phyloP scores from a whole-genome alignment of 768 basidiomycete genomes.

The Russula lepida region DNA sequence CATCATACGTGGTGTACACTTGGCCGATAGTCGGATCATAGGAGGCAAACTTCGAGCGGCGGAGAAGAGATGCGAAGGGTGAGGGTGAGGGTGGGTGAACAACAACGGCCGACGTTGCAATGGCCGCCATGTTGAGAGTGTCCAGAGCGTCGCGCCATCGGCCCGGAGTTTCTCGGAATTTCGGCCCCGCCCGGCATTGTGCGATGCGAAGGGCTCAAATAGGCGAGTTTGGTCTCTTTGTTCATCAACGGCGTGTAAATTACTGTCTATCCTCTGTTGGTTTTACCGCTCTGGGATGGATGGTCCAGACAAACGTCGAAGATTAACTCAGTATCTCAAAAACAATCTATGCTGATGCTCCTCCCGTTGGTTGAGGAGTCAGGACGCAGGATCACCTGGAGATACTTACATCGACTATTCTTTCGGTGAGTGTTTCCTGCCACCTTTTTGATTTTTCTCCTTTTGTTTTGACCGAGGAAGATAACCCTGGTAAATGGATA shows the following conservation, averaged over 20 bases:
- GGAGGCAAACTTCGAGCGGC: conserved; percentile 73
- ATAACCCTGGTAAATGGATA: conserved; percentile 86
- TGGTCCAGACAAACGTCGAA: conserved; percentile 89
- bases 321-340: conserved; percentile 62
- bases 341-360: conserved; percentile 91
- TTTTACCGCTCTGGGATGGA: conserved; percentile 44
- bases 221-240: conserved; percentile 10
- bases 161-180: conserved; percentile 6
- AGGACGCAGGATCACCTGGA: conserved; percentile 94
- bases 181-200: conserved; percentile 7
- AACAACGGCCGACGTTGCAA: conserved; percentile 8
- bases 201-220: not conserved
- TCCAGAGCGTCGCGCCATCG: not conserved
- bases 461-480: conserved; percentile 46
- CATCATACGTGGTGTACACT: conserved; percentile 63
- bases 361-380: conserved; percentile 83
- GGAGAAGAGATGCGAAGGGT: conserved; percentile 67
- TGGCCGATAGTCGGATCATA: conserved; percentile 72
- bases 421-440: not conserved
- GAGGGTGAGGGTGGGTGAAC: conserved; percentile 39
- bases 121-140: conserved; percentile 8
- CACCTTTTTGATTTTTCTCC: not conserved
- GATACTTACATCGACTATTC: conserved; percentile 46
- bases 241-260: conserved; percentile 62
- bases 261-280: conserved; percentile 57